Percentiles rank a stretch among this genome's conserved stretches.
These are phyloP conservation scores for Neoboletus brunneissimus DNA, from an alignment of 768 basidiomycete species.

Conservation along the genomic window DNA sequence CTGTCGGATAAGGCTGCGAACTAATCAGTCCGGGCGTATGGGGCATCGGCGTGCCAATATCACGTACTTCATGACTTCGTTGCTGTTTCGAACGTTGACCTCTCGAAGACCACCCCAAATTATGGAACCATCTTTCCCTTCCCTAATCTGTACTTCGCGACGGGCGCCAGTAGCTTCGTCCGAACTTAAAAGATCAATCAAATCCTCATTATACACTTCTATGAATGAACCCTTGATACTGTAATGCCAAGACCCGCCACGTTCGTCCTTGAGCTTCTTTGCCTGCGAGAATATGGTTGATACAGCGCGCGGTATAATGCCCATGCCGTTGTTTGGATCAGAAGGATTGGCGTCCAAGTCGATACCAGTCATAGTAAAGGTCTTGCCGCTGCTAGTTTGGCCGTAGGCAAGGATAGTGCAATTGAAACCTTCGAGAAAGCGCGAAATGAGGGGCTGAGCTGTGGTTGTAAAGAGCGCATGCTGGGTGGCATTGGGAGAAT, in stretches of 20 bases:
- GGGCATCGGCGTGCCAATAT: slow-evolving; percentile 6
- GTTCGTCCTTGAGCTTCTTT: slow-evolving; percentile 72
- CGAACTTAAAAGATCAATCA: slow-evolving; percentile 87
- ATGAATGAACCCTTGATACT: slow-evolving; percentile 89
- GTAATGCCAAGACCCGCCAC: slow-evolving; percentile 72
- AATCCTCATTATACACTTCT: slow-evolving; percentile 98
- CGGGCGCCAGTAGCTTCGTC: slow-evolving; percentile 64
- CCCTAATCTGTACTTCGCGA: slow-evolving; percentile 91
- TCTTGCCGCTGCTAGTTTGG: slow-evolving; percentile 36
- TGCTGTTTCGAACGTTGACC: slow-evolving; percentile 76
- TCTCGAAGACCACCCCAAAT: slow-evolving; percentile 96
- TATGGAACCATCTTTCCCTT: slow-evolving; percentile 95
- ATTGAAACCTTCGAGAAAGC: slow-evolving; percentile 93
- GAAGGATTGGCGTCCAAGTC: slow-evolving; percentile 85
- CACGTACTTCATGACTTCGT: slow-evolving; percentile 90
- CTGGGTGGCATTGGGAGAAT: slow-evolving; percentile 82
- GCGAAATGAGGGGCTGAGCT: slow-evolving; percentile 78
- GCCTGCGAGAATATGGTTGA: slow-evolving; percentile 81
- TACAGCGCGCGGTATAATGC: slow-evolving; percentile 93
- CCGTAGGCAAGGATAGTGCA: slow-evolving; percentile 58
- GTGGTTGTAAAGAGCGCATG: slow-evolving; percentile 82
- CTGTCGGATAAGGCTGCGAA: slow-evolving; percentile 75
- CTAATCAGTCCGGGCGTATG: slow-evolving; percentile 20
- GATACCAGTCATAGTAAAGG: slow-evolving; percentile 93
- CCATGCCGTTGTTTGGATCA: slow-evolving; percentile 83